Base-by-base conservation (phyloP, 1,284 basidiomycete genomes). In the Ustilago lituana region DNA sequence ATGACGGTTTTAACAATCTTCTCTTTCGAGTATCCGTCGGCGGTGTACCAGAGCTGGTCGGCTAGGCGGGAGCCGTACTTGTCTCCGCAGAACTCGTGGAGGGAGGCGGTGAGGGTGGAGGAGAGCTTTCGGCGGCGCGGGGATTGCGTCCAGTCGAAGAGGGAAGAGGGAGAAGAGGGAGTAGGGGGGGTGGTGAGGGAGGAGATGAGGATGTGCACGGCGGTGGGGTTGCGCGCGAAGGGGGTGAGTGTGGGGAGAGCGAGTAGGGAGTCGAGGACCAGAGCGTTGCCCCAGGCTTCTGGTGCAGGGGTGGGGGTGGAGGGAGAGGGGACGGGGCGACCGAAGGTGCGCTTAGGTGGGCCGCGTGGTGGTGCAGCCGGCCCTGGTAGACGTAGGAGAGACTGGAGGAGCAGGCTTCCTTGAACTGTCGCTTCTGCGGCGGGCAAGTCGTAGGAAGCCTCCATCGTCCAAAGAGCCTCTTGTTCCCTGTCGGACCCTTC, bases 21-120 rank as follows among this genome's bases (percentile, higher is more conserved):
- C 15, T 70, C 55, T 29, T 64, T 59, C 5, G 49, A 35, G 14
- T 48, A 82, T 2, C 68, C 71, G 48, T 81, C 80, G 7, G 74
- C 58, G 5, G 40, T 36, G 35, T 56, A 56, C 78, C 79, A 82
- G 1, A 75, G 36, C 2, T 67, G 48, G 27, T 81, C 79, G 2
- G 78, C 76, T 1, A 81, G 69, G 4, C 80, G 73, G n/a, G 67
- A 73, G 15, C 79, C 79, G 56, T 68, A 80, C 36, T 74, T 75
- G 51, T 77, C 80, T 14, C 74, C 72, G 19, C 71, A 68, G 10
- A 72, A 56, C 1, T 38, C 31, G 15, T 52, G 26, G 0, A 82
- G 59, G 9, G 47, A 7, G 5, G 58, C 53, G 1, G 70, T 51
- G 7, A 81, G 59, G 2, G 22, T 6, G 0, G 44, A 17, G 1